Conservation (phyloP, 345 rosid genomes). For the Eucalyptus camaldulensis region DNA sequence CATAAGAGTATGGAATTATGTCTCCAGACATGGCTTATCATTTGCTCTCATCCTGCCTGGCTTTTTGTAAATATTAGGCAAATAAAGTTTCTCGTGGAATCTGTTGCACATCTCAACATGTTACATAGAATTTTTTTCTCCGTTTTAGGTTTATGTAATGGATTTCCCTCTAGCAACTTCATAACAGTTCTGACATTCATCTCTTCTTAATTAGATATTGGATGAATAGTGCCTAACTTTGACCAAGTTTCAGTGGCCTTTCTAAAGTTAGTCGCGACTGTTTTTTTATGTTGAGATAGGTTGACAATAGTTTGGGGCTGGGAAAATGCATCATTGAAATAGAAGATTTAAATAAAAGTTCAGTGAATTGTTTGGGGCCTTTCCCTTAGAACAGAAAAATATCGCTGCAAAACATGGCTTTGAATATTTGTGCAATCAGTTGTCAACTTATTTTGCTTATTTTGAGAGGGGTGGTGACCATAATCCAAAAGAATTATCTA, state of each 20-base stretch:
- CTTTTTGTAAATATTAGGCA: background rate
- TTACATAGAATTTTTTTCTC: background rate
- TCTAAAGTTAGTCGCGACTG: background rate
- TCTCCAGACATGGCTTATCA: background rate
- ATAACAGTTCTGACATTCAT: background rate
- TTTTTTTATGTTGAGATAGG: background rate
- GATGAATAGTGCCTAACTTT: background rate
- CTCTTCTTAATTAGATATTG: background rate
- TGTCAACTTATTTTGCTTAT: background rate
- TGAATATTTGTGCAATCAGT: background rate
- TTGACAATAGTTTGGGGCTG: background rate
- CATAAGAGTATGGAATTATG: background rate
- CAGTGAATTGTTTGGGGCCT: background rate
- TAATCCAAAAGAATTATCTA: background rate
- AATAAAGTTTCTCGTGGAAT: background rate
- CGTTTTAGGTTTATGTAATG: background rate
- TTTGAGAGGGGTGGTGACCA: background rate
- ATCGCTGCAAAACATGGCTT: background rate
- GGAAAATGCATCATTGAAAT: background rate
- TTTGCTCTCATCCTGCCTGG: background rate
- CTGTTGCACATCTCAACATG: background rate
- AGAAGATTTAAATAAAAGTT: background rate
- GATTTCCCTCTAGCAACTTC: background rate
- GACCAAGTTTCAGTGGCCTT: background rate
- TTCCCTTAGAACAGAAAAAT: background rate